These are phyloP conservation scores for Vitis vinifera DNA, from an alignment of 164 flowering plant genomes.

Conservation along the genomic window DNA sequence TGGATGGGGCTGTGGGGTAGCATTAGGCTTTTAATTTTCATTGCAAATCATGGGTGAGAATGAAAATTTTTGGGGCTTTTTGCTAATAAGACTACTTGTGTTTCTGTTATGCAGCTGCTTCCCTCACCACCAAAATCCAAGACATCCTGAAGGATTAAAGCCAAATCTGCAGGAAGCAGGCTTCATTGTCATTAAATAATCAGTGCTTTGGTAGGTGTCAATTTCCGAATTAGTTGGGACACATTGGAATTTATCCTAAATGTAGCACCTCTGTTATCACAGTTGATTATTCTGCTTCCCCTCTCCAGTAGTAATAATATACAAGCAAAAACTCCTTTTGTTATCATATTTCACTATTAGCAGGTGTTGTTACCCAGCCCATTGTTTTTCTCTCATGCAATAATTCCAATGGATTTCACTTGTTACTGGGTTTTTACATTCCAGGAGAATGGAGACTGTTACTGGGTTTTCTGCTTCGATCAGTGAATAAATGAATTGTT, in stretches of 20 bases:
- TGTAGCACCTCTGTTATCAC: neutral
- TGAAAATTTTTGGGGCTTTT: neutral
- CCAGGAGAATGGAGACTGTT: no score
- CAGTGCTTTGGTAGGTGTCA: slow-evolving; percentile 1
- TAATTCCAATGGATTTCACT: no score
- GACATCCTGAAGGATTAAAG: slow-evolving; percentile 36
- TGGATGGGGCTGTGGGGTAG: no score
- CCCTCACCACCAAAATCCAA: slow-evolving; percentile 69
- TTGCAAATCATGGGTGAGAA: no score
- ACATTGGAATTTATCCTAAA: neutral
- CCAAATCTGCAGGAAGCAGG: slow-evolving; percentile 2
- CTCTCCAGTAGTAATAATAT: neutral
- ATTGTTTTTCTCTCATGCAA: no score
- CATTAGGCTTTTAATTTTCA: no score
- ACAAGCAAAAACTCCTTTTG: no score
- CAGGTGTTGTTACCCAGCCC: no score
- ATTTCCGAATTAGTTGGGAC: neutral
- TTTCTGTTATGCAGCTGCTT: slow-evolving; percentile 57
- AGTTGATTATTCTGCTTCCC: neutral
- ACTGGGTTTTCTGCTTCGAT: no score
- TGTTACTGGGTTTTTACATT: no score
- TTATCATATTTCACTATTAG: no score
- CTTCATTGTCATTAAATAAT: slow-evolving; percentile 24
- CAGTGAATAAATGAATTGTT: no score
- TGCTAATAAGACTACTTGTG: neutral